These are phyloP conservation scores for Stachybotrys chlorohalonatus DNA, from an alignment of 2,329 filamentous ascomycete species.

Conservation along the genomic window DNA sequence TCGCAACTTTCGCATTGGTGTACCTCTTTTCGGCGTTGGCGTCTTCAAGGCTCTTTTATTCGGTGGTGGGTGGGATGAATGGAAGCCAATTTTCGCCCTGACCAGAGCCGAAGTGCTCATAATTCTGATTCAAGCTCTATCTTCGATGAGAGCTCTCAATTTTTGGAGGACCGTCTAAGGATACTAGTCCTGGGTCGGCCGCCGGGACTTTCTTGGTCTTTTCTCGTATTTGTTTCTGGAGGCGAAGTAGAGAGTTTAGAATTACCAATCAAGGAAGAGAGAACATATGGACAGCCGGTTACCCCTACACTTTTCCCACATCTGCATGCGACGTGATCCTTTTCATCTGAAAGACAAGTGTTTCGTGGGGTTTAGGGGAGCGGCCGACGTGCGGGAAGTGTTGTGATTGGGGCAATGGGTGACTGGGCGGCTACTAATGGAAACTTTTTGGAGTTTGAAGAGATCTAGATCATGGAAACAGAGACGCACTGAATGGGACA, in stretches of 20 bases:
- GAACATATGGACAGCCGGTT: background rate
- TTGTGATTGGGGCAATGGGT: background rate
- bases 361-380: background rate
- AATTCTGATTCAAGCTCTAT: no score
- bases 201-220: no score
- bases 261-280: background rate
- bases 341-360: background rate
- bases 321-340: background rate
- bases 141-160: no score
- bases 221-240: no score
- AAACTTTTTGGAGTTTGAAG: background rate
- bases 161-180: no score
- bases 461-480: background rate
- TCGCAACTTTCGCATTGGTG: conserved; percentile 12
- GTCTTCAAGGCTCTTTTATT: conserved; percentile 10
- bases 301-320: background rate
- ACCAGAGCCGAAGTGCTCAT: no score
- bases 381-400: background rate
- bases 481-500: background rate
- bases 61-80: no score
- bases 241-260: no score
- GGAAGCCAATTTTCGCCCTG: background rate
- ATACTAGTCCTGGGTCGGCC: no score
- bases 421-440: background rate
- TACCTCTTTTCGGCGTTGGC: conserved; percentile 21